phyloP scores from a whole-genome alignment of 2,329 filamentous ascomycete genomes.

The Trichoderma semiorbis region DNA sequence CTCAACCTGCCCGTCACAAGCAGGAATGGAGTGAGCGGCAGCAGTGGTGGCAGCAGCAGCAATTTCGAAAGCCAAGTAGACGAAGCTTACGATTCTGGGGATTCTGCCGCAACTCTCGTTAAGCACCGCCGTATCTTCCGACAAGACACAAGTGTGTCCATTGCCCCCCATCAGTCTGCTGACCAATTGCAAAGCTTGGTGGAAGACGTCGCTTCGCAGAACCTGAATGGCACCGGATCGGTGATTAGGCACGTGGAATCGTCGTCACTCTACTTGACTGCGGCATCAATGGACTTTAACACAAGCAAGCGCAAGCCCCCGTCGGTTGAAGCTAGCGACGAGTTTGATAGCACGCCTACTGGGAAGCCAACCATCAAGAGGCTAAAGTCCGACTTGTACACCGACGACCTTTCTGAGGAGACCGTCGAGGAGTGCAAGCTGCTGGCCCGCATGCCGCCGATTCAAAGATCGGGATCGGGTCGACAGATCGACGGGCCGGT shows the following conservation, averaged over 20 bases:
- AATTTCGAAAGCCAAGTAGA: constrained; percentile 44
- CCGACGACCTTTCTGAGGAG: constrained; percentile 35
- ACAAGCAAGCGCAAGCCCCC: constrained; percentile 53
- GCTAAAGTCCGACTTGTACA: constrained; percentile 48
- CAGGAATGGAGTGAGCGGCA: constrained; percentile 26
- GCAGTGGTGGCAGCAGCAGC: constrained; percentile 38
- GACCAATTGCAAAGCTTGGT: constrained; percentile 51
- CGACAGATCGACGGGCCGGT: constrained; percentile 57
- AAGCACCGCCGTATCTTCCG: constrained; percentile 24
- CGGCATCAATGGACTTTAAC: constrained; percentile 37
- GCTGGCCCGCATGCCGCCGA: constrained; percentile 48
- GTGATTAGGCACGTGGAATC: constrained; percentile 18
- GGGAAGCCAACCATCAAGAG: constrained; percentile 53
- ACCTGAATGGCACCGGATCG: constrained; percentile 47
- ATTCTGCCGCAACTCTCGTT: constrained; percentile 31
- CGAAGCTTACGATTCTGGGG: constrained; percentile 44
- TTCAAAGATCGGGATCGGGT: constrained; percentile 47
- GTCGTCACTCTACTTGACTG: constrained; percentile 25
- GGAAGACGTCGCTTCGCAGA: constrained; percentile 53
- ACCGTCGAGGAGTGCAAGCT: constrained; percentile 44
- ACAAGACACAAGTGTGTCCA: constrained; percentile 32
- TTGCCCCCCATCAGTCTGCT: constrained; percentile 43
- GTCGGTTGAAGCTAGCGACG: constrained; percentile 49
- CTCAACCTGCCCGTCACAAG: constrained; percentile 45
- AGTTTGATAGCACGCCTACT: constrained; percentile 38